Evolutionary conservation across 2,329 filamentous ascomycete species (phyloP), one percentile per base, ranked within the genome.

Genomic region (Hypoxylon sp.): DNA sequence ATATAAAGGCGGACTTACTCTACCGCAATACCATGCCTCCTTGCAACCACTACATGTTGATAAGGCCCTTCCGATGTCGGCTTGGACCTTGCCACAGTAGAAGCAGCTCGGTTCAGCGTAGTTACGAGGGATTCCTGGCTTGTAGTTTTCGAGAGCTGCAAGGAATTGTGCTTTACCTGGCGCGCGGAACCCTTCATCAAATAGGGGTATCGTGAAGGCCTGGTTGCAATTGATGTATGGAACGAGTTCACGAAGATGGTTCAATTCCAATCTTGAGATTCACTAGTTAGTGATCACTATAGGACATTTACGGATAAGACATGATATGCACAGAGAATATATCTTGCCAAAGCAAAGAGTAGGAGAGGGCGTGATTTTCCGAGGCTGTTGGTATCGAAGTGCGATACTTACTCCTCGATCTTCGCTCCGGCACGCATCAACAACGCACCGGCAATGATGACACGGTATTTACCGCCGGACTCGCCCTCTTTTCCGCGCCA

Each of bases 381-480:
- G 6, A 16, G 21, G 11, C 7, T 11, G 14, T 11, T 12, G 2
- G 25, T 53, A 53, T 39, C 9, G 4, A 9, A 34, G 5, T 8
- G 30, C 9, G 21, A 11, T 19, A 53, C 62, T n/a, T 58, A 63
- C 7, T 71, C 55, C 23, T 60, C 46, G 53, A 75, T 69, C 29
- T 52, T 55, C 19, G 72, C 72, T 11, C 72, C 73, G 1, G 62
- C 53, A 6, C 69, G 63, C 74, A 74, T 74, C 67, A 75, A 59
- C 41, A 73, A 21, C 2, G 68, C 72, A 11, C 68, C 68, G 43
- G 66, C 52, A 7, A 75, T 12, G 32, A 70, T 59, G 45, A 73
- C 41, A 2, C 41, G 57, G 59, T 73, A 74, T 30, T 70, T 46
- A 12, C 68, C 65, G 34, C 34, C n/a, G 11, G 9, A 2, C 14